phyloP scores from a whole-genome alignment of 345 rosid genomes.

The Mercurialis annua region DNA sequence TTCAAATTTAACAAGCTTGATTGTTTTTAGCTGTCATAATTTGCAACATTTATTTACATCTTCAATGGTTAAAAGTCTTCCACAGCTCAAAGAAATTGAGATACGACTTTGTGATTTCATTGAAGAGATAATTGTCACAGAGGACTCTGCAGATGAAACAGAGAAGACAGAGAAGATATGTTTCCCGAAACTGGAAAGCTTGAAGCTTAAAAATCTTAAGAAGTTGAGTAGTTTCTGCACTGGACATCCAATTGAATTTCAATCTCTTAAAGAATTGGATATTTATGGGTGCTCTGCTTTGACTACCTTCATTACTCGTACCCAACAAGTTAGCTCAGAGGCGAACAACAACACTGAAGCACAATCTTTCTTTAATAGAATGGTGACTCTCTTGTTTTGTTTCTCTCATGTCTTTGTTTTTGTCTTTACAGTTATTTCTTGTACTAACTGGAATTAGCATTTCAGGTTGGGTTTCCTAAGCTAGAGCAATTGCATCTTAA shows the following conservation, averaged over 20 bases:
- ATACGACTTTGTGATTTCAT: neutral
- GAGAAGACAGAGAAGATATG: neutral
- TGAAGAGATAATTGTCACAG: slow-evolving; percentile 5
- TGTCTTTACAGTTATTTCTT: too few species aligned
- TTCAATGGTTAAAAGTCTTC: slow-evolving; percentile 9
- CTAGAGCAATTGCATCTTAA: neutral
- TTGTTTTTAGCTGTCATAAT: neutral
- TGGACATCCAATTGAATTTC: slow-evolving; percentile 8
- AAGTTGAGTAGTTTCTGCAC: neutral
- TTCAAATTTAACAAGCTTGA: neutral
- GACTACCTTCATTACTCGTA: slow-evolving; percentile 17
- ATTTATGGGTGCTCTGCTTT: neutral
- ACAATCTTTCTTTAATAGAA: neutral
- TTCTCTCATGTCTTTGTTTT: too few species aligned
- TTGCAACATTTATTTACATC: slow-evolving; percentile 3
- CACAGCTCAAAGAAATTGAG: neutral
- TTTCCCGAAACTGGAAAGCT: neutral
- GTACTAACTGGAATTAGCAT: neutral
- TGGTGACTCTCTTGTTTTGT: neutral
- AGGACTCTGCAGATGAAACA: neutral
- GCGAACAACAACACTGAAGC: neutral
- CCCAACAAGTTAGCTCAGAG: neutral
- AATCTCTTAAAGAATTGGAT: neutral
- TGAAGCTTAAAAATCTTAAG: neutral
- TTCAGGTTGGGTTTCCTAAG: slow-evolving; percentile 15